Conservation (phyloP, 2,329 filamentous ascomycete genomes). For the Aspergillus floridensis region DNA sequence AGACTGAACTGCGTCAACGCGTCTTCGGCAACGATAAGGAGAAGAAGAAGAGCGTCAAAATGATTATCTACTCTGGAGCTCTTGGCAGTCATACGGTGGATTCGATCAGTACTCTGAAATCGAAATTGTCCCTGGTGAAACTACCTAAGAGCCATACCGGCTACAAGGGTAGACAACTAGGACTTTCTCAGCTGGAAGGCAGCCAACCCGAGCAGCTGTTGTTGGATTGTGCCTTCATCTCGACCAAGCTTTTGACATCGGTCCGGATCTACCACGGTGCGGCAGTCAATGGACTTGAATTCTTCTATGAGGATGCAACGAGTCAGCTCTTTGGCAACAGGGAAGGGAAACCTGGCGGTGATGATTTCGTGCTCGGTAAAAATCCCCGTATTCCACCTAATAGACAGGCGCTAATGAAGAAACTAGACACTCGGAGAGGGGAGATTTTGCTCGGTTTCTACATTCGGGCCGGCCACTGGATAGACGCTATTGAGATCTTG, state of each 20-base stretch:
- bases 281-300: slow-evolving; percentile 82
- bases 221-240: slow-evolving; percentile 65
- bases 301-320: slow-evolving; percentile 83
- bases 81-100: slow-evolving; percentile 71
- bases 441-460: slow-evolving; percentile 87
- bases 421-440: slow-evolving; percentile 71
- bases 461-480: slow-evolving; percentile 72
- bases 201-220: slow-evolving; percentile 70
- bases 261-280: slow-evolving; percentile 74
- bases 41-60: slow-evolving; percentile 63
- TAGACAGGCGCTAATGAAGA: slow-evolving; percentile 18
- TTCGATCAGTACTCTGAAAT: slow-evolving; percentile 69
- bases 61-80: slow-evolving; percentile 73
- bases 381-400: neutral
- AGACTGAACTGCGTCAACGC: slow-evolving; percentile 68
- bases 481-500: slow-evolving; percentile 85
- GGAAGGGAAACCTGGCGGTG: slow-evolving; percentile 66
- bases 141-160: slow-evolving; percentile 71
- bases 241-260: slow-evolving; percentile 70
- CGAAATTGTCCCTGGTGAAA: slow-evolving; percentile 71
- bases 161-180: slow-evolving; percentile 73
- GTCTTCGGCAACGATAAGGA: slow-evolving; percentile 68
- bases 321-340: slow-evolving; percentile 83
- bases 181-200: slow-evolving; percentile 68
- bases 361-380: slow-evolving; percentile 75